Evolutionary conservation across 176 grass and related monocot genomes (phyloP).

Genomic region (Triticum turgidum): DNA sequence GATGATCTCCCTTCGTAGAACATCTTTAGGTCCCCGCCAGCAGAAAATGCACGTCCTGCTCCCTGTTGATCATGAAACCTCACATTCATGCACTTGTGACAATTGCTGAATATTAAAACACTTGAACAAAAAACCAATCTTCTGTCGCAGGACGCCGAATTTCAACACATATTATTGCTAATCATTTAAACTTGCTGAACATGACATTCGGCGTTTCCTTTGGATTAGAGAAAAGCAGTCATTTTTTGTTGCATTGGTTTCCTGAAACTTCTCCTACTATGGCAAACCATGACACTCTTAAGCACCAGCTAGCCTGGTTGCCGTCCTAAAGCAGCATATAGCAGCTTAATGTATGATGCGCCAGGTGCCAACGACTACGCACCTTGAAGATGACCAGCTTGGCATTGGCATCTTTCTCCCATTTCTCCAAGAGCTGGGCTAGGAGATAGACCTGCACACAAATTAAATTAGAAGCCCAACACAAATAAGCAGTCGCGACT

Average conservation of each 20-base stretch:
- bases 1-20: conserved; percentile 93
- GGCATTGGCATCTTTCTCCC: conserved; percentile 86
- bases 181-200: not conserved
- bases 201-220: not conserved
- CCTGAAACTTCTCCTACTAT: not conserved
- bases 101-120: not conserved
- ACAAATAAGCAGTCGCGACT: not conserved
- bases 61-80: conserved; percentile 48
- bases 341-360: not conserved
- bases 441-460: conserved; percentile 56
- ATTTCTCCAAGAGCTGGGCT: conserved; percentile 79
- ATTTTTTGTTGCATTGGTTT: not conserved
- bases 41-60: conserved; percentile 83
- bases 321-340: not conserved
- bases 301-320: not conserved
- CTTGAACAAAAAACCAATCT: not conserved
- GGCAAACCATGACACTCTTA: not conserved
- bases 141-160: not conserved
- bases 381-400: conserved; percentile 92
- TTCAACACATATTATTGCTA: not conserved
- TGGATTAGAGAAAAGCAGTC: not conserved
- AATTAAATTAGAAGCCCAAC: too few relatives aligned
- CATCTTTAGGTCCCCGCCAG: conserved; percentile 96
- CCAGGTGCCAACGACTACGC: not conserved
- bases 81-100: not conserved